Evolutionary conservation across 2,329 filamentous ascomycete species (phyloP).

Genomic region (Rhexocercosporidium sp.): DNA sequence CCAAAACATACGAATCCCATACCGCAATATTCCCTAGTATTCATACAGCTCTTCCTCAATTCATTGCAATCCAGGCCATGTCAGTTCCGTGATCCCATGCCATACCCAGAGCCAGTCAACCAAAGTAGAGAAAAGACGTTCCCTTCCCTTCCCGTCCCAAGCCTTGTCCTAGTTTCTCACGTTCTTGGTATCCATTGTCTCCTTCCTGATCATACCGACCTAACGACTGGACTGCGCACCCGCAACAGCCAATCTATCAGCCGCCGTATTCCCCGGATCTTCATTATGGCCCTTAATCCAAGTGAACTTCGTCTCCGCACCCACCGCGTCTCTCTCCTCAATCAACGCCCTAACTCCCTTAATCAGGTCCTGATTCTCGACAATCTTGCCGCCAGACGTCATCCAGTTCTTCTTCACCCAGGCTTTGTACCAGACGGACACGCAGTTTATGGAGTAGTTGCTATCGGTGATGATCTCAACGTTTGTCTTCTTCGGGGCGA

Average conservation of each 20-base stretch:
- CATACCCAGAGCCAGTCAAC: neutral
- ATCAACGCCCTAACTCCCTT: constrained; percentile 74
- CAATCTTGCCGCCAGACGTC: constrained; percentile 70
- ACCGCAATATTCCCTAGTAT: neutral
- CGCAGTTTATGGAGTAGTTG: constrained; percentile 87
- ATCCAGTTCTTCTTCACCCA: constrained; percentile 82
- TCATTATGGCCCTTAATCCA: constrained; percentile 90
- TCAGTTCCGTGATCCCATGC: neutral
- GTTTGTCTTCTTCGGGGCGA: constrained; percentile 68
- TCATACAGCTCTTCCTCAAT: neutral
- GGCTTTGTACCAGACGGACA: constrained; percentile 79
- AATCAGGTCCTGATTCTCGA: constrained; percentile 88
- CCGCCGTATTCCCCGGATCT: constrained; percentile 77
- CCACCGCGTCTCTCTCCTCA: constrained; percentile 66
- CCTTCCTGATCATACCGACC: neutral
- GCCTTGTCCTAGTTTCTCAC: neutral
- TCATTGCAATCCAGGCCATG: neutral
- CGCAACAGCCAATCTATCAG: constrained; percentile 77
- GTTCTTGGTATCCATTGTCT: too few relatives aligned
- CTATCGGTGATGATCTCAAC: constrained; percentile 88
- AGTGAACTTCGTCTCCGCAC: constrained; percentile 70
- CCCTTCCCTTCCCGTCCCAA: neutral
- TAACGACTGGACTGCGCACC: constrained; percentile 52
- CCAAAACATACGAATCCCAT: constrained; percentile 9
- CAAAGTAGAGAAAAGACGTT: neutral